Evolutionary conservation across 2,329 filamentous ascomycete species (phyloP).

Genomic region (Penicillium sumatraense): DNA sequence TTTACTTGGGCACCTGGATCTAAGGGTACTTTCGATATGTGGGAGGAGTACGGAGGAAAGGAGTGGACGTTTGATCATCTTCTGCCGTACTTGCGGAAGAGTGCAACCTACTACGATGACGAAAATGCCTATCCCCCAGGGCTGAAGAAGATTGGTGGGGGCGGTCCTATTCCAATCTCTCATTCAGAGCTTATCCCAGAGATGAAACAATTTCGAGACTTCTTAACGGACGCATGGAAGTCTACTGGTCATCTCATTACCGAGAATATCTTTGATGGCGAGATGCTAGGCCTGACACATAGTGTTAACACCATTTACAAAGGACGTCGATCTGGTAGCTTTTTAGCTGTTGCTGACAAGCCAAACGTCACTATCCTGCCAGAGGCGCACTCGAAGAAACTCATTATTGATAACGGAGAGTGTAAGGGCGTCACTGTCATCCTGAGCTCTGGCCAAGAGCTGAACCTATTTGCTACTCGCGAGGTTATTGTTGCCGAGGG

Average conservation of each 20-base stretch:
- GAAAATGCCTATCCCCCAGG: conserved; percentile 50
- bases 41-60: conserved; percentile 51
- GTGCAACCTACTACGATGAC: conserved; percentile 64
- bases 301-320: conserved; percentile 63
- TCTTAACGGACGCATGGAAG: conserved; percentile 57
- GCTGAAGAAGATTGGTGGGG: conserved; percentile 56
- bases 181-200: conserved; percentile 61
- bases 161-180: conserved; percentile 59
- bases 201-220: conserved; percentile 53
- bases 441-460: conserved; percentile 43
- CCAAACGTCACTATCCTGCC: conserved; percentile 60
- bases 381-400: conserved; percentile 55
- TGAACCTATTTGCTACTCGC: conserved; percentile 53
- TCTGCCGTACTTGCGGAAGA: conserved; percentile 59
- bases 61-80: conserved; percentile 62
- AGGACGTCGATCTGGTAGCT: conserved; percentile 59
- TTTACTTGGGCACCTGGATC: conserved; percentile 67
- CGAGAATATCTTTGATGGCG: conserved; percentile 62
- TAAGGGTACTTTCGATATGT: conserved; percentile 60
- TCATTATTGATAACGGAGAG: conserved; percentile 57
- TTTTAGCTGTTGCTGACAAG: conserved; percentile 57
- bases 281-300: conserved; percentile 59
- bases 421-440: conserved; percentile 56
- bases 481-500: conserved; percentile 57
- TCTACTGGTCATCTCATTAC: conserved; percentile 56